phyloP scores from a whole-genome alignment of 2,329 filamentous ascomycete species.

The Hyphodiscus sp. region DNA sequence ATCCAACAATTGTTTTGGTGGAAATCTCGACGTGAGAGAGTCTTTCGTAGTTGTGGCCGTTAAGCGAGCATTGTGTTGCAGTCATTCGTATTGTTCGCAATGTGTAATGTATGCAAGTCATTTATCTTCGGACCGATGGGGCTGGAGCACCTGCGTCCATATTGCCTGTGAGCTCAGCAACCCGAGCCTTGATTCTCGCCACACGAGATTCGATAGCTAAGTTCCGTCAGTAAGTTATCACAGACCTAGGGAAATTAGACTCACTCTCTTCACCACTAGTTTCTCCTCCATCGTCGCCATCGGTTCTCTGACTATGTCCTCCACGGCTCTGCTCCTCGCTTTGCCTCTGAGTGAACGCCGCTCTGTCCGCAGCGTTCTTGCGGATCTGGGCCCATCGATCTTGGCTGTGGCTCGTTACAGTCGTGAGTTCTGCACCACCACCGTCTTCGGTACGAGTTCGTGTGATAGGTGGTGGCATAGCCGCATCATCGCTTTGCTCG shows the following conservation, averaged over 20 bases:
- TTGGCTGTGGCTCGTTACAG: constrained; percentile 30
- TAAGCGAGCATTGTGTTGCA: not conserved
- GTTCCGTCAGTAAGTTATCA: constrained; percentile 22
- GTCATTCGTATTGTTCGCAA: not conserved
- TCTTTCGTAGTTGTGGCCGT: not conserved
- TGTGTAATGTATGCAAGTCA: not conserved
- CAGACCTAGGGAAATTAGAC: constrained; percentile 33
- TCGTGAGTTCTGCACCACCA: constrained; percentile 23
- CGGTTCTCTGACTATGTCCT: constrained; percentile 49
- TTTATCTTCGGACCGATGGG: constrained; percentile 8
- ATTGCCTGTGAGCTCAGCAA: constrained; percentile 86
- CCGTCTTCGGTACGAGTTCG: constrained; percentile 24
- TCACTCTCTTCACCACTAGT: constrained; percentile 93
- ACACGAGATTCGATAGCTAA: constrained; percentile 94
- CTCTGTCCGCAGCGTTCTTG: constrained; percentile 85
- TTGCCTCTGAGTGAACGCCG: constrained; percentile 56
- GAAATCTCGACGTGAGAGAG: not conserved
- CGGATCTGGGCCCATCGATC: constrained; percentile 96
- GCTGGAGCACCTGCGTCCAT: constrained; percentile 46
- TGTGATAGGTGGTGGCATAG: constrained; percentile 25
- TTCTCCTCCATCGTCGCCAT: constrained; percentile 74
- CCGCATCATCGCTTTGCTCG: constrained; percentile 36
- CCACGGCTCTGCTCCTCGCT: constrained; percentile 57
- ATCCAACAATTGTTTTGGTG: not conserved
- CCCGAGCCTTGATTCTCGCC: constrained; percentile 93